These are phyloP conservation scores for Prunus mume DNA, from an alignment of 306 rosid genomes.

Conservation along the genomic window DNA sequence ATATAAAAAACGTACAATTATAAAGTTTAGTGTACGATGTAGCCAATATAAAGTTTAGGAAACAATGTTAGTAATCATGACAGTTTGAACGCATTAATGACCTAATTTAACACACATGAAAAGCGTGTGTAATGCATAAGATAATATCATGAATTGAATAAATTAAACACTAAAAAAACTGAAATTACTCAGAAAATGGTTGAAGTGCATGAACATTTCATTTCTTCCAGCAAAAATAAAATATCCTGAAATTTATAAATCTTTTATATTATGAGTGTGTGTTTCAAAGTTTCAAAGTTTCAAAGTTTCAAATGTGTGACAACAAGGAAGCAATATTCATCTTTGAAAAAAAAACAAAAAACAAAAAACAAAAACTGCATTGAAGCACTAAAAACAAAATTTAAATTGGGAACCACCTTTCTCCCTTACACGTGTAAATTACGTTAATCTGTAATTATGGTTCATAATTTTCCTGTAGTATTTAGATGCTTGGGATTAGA, in stretches of 20 bases:
- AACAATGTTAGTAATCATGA: not conserved
- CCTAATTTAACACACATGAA: not conserved
- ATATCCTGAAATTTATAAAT: too few species aligned
- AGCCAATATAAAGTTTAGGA: not conserved
- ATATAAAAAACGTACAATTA: not conserved
- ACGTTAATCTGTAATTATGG: not conserved
- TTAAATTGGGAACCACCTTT: not conserved
- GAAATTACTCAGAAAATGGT: too few species aligned
- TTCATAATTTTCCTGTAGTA: not conserved
- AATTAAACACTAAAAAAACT: too few species aligned
- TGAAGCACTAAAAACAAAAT: not conserved
- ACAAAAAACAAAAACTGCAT: not conserved
- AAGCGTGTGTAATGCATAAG: not conserved
- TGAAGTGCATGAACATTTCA: too few species aligned
- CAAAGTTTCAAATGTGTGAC: not conserved
- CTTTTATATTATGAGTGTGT: not conserved
- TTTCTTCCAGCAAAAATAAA: too few species aligned
- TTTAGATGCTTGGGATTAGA: not conserved
- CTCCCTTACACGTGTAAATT: not conserved
- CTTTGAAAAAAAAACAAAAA: not conserved
- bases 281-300: not conserved
- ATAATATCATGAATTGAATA: not conserved
- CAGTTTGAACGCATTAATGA: fast-evolving
- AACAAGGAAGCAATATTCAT: not conserved
- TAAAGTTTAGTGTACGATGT: not conserved